These are phyloP conservation scores for Cephalotrichum gorgonifer DNA, from an alignment of 2,329 filamentous ascomycete species.

Conservation along the genomic window DNA sequence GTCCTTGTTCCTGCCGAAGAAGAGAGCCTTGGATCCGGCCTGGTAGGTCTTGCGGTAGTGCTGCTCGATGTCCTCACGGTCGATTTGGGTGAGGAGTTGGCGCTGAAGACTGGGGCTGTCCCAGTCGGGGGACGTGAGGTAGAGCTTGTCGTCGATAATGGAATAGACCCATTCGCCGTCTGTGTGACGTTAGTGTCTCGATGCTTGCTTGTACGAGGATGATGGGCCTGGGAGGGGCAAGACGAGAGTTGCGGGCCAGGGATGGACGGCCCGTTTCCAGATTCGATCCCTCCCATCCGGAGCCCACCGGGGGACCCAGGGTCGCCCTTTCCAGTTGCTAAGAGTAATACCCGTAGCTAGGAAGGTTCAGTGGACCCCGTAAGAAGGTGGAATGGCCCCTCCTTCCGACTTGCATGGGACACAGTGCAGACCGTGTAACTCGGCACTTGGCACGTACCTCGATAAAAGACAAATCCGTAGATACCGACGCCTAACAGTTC, in stretches of 20 bases:
- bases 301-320: no score
- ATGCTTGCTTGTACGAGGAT: neutral
- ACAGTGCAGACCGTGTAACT: neutral
- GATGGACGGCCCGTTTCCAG: no score
- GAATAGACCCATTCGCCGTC: slow-evolving; percentile 89
- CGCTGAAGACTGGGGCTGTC: slow-evolving; percentile 69
- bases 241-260: no score
- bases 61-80: slow-evolving; percentile 60
- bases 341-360: no score
- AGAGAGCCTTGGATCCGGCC: slow-evolving; percentile 65
- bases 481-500: slow-evolving; percentile 57
- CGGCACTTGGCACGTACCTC: slow-evolving; percentile 30
- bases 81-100: slow-evolving; percentile 63
- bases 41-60: slow-evolving; percentile 63
- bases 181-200: slow-evolving; percentile 11
- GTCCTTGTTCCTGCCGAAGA: slow-evolving; percentile 66
- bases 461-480: slow-evolving; percentile 81
- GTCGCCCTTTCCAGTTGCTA: no score
- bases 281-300: no score
- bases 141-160: slow-evolving; percentile 86
- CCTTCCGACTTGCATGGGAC: neutral
- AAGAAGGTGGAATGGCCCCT: no score
- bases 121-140: slow-evolving; percentile 71
- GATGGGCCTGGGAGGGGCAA: no score
- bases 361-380: no score